Evolutionary conservation across 1,284 basidiomycete species (phyloP).

Genomic region (Marasmius fiardii): DNA sequence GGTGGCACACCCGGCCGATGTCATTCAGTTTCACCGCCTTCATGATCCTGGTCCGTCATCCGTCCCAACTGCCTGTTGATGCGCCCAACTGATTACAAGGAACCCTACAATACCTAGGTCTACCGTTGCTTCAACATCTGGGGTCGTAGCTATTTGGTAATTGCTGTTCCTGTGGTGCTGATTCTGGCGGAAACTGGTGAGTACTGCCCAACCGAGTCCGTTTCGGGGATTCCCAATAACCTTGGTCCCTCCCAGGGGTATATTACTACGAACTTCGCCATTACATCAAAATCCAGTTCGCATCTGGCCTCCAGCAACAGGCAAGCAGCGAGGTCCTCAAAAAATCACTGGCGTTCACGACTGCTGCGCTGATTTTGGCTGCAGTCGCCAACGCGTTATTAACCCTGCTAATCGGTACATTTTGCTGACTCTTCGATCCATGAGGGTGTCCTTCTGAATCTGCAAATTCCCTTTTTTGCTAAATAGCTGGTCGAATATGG

Average conservation of each 20-base stretch:
- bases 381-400: background rate
- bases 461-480: background rate
- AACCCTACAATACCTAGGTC: background rate
- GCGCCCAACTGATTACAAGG: background rate
- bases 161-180: background rate
- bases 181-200: background rate
- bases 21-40: background rate
- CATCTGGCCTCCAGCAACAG: background rate
- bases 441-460: background rate
- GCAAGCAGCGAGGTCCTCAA: background rate
- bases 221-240: background rate
- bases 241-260: background rate
- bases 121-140: background rate
- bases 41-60: background rate
- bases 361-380: background rate
- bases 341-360: background rate
- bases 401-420: background rate
- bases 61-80: background rate
- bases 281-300: background rate
- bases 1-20: background rate
- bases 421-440: background rate
- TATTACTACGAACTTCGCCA: background rate
- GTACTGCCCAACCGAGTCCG: background rate
- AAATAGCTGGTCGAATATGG: background rate
- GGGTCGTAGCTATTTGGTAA: background rate